Evolutionary conservation across 2,329 filamentous ascomycete genomes (phyloP), one percentile per base, ranked within the genome.

Genomic region (Trichoderma sp.): DNA sequence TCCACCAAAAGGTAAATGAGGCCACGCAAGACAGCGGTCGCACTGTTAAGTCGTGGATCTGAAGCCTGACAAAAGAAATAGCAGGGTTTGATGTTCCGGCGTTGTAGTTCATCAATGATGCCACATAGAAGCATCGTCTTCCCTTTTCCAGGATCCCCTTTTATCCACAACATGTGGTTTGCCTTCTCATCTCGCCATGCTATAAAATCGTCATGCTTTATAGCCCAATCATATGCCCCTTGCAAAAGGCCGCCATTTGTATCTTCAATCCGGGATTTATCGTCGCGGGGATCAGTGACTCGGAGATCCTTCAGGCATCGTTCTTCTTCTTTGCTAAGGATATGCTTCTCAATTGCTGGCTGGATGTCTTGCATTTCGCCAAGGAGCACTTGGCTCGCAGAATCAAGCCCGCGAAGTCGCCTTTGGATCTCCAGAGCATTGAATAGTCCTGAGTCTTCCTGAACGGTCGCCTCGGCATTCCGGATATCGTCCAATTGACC

Each of bases 71-170:
- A 62, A 38, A 69, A 73, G 71, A 76, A 68, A 56, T 75, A 68
- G 35, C 27, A 71, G 11, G 84, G 31, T 3, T 6, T 62, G 16
- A n/a, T 69, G 6, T 16, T 29, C 53, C 18, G 18, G 6, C 14
- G 24, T 64, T 35, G 29, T 31, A 74, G 21, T 14, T 71, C 50
- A 16, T 64, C 35, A 59, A 85, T 81, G 31, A 85, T 82, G 6
- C 83, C 82, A 21, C 80, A 83, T 0, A 86, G 72, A 5, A 86
- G 78, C 84, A 87, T 87, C 0, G 85, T 86, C 78, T 87, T 87
- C 29, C 59, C 69, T 27, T 72, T 72, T 8, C 69, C 59, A 33
- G 35, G 56, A 29, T 53, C 41, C 4, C 59, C 85, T 85, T 56
- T 84, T 86, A 11, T 85, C 85, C 1, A 85, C 80, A 64, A 85